These are phyloP conservation scores for Candida xyloterini DNA, from an alignment of 805 yeast genomes.

Conservation along the genomic window DNA sequence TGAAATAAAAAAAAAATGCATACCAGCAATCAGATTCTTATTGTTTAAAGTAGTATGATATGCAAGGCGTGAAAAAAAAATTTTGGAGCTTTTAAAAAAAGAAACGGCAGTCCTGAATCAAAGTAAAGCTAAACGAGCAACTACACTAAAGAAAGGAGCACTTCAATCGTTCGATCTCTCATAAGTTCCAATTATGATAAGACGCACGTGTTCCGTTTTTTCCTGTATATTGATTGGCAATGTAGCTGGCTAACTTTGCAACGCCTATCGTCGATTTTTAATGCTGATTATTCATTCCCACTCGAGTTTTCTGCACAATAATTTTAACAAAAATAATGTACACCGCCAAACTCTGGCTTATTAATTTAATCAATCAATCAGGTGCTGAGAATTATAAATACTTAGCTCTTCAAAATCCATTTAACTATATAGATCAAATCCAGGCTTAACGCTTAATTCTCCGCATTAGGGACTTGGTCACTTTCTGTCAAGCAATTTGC, in stretches of 20 bases:
- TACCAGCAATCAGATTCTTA: neutral
- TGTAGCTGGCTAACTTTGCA: too few species aligned
- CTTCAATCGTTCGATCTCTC: too few species aligned
- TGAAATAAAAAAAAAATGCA: slow-evolving; percentile 9
- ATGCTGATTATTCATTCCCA: neutral
- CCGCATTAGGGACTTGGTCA: neutral
- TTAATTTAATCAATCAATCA: neutral
- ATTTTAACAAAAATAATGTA: neutral
- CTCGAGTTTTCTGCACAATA: neutral
- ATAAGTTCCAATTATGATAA: too few species aligned
- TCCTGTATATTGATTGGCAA: too few species aligned
- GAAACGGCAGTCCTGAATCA: neutral
- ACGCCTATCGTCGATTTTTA: too few species aligned
- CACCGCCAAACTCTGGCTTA: neutral
- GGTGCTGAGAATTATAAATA: neutral
- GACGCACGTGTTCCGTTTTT: too few species aligned
- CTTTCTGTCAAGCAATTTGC: neutral
- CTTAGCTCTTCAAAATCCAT: too few species aligned
- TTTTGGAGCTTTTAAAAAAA: slow-evolving; percentile 2
- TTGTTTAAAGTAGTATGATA: neutral
- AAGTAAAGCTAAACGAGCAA: too few species aligned
- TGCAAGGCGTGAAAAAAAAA: slow-evolving; percentile 8
- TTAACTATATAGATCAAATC: too few species aligned
- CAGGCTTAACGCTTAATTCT: neutral
- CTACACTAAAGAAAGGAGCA: too few species aligned